Evolutionary conservation across 805 yeast genomes (phyloP), one percentile per base, ranked within the genome.

Genomic region (Lachancea fermentati): DNA sequence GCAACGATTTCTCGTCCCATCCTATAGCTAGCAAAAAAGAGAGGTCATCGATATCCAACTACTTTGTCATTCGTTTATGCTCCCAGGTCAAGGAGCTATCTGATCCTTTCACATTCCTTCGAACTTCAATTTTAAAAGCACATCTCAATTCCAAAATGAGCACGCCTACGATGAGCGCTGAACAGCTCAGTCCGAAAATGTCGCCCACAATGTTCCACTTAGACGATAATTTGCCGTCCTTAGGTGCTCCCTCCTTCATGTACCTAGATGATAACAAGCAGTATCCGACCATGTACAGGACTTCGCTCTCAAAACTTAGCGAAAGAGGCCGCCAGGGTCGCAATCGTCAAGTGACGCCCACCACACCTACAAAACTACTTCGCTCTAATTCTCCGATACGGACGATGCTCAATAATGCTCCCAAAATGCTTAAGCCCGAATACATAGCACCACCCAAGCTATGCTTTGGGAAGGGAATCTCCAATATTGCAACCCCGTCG

Each of bases 301-400:
- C 65, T 3, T 60, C 65, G 3, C 48, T 60, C 12, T 60, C 65
- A 4, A 60, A 60, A 37, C 44, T 60, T 30, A 55, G 51, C 36
- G 59, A 57, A 18, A 31, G 36, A 12, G 39, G 38, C 6, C 37
- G 42, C 4, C 34, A 34, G 36, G 32, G 43, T n/a, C 39, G 43
- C 6, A 34, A 36, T 11, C 38, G 36, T 5, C 30, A 32, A 9
- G 31, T 32, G 13, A 33, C 29, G 44, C 26, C 51, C 55, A 6
- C 42, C 54, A 19, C 39, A n/a, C 43, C 43, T n/a, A 32, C 44
- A 8, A 19, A 35, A 11, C 47, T 55, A 15, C 40, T 57, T n/a
- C 49, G 62, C 33, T 52, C 61, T 2, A 43, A 45, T 5, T 56
- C 60, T 1, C 61, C 61, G 4, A 57, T 55, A 12, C 48, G 60